These are phyloP conservation scores for Tricholoma flavovirens DNA, from an alignment of 768 basidiomycete genomes.

Conservation along the genomic window DNA sequence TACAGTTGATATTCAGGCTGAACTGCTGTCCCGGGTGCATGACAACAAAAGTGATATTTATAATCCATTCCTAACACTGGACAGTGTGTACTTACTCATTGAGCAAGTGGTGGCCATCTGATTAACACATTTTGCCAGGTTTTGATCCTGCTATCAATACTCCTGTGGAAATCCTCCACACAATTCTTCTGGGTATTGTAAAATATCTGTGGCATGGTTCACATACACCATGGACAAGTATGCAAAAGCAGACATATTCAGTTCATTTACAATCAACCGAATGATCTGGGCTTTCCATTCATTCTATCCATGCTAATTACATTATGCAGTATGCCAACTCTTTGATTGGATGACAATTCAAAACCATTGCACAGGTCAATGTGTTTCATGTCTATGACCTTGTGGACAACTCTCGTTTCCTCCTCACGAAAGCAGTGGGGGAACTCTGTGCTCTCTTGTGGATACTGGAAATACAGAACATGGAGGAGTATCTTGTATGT, in stretches of 20 bases:
- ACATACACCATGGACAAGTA: conserved; percentile 24
- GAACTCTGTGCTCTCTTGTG: conserved; percentile 34
- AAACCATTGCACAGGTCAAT: conserved; percentile 30
- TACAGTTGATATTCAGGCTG: conserved; percentile 15
- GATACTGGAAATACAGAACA: conserved; percentile 33
- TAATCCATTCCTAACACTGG: conserved; percentile 26
- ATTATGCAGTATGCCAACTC: conserved; percentile 39
- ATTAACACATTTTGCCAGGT: conserved; percentile 13
- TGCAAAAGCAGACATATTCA: conserved; percentile 21
- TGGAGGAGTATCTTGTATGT: conserved; percentile 28
- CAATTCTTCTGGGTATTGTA: conserved; percentile 34
- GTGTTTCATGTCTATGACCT: conserved; percentile 35
- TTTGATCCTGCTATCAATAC: conserved; percentile 26
- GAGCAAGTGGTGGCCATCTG: too few species aligned
- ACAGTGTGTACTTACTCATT: too few species aligned
- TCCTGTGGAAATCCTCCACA: conserved; percentile 40
- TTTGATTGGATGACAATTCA: conserved; percentile 38
- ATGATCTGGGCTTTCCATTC: conserved; percentile 24
- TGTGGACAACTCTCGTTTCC: conserved; percentile 15
- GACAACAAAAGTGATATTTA: conserved; percentile 17
- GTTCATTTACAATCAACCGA: conserved; percentile 28
- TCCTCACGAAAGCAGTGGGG: conserved; percentile 26
- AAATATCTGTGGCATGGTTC: conserved; percentile 38
- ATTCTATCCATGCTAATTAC: conserved; percentile 31
- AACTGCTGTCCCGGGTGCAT: conserved; percentile 24